A percentile compares a stretch with the other conserved stretches of the same genome.
Evolutionary conservation across 768 basidiomycete genomes (phyloP).

Genomic region (Daedaleopsis sinensis): DNA sequence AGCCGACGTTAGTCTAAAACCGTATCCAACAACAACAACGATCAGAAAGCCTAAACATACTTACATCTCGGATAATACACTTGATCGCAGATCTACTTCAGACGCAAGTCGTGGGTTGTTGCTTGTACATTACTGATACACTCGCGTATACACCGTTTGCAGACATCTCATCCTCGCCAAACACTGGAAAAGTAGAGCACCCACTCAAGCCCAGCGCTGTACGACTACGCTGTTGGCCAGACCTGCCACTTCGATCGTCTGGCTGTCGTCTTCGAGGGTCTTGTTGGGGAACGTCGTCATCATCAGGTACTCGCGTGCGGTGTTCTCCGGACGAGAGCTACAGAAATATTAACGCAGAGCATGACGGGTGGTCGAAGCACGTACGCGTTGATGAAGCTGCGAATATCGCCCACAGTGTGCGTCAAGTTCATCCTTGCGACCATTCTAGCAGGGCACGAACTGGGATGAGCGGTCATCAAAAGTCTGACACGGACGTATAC

Average conservation of each 20-base stretch:
- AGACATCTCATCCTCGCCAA: not conserved
- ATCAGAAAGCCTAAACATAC: no score
- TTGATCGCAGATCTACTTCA: no score
- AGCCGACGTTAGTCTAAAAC: no score
- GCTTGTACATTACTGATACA: not conserved
- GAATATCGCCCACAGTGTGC: slow-evolving; percentile 84
- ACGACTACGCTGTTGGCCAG: slow-evolving; percentile 84
- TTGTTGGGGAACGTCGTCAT: slow-evolving; percentile 89
- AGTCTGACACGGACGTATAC: slow-evolving; percentile 12
- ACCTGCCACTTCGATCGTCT: slow-evolving; percentile 73
- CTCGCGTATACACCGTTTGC: not conserved
- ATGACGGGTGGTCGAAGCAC: slow-evolving; percentile 34
- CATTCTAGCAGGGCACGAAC: slow-evolving; percentile 36
- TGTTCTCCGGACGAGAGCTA: slow-evolving; percentile 74
- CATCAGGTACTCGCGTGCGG: slow-evolving; percentile 68
- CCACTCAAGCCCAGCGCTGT: slow-evolving; percentile 65
- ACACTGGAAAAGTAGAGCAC: not conserved
- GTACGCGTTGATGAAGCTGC: slow-evolving; percentile 89
- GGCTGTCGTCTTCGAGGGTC: slow-evolving; percentile 60
- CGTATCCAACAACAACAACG: no score
- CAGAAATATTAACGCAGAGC: no score
- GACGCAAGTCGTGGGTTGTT: no score
- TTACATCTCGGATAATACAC: no score
- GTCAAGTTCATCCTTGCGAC: slow-evolving; percentile 87
- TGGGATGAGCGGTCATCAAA: not conserved